Percentiles rank a stretch among this genome's conserved stretches.
phyloP scores from a whole-genome alignment of 2,329 filamentous ascomycete species.

The Hymenotorrendiella dingleyae region DNA sequence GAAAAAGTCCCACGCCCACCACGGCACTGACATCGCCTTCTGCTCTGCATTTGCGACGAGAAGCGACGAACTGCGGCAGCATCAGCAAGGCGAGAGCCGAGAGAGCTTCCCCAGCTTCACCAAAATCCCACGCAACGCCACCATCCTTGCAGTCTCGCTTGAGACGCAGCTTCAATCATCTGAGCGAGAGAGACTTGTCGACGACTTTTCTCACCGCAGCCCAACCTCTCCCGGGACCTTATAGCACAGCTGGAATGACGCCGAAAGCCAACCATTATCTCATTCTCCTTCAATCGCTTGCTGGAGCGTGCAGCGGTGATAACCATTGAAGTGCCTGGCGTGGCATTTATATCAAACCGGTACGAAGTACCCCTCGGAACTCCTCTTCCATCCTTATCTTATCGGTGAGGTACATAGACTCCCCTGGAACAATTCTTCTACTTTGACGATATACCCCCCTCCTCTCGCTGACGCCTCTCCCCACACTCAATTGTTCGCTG shows the following conservation, averaged over 20 bases:
- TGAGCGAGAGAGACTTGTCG: neutral
- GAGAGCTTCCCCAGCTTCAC: no score
- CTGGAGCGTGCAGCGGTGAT: constrained; percentile 21
- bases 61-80: neutral
- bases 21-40: neutral
- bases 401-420: neutral
- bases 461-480: constrained; percentile 8
- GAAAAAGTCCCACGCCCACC: constrained; percentile 6
- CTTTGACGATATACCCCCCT: constrained; percentile 2
- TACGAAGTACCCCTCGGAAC: neutral
- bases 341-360: neutral
- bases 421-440: neutral
- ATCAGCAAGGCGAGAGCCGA: neutral
- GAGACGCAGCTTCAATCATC: no score
- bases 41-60: neutral
- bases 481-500: no score
- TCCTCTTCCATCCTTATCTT: neutral
- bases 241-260: constrained; percentile 24
- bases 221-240: neutral
- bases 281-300: constrained; percentile 28
- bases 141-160: no score
- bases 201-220: neutral
- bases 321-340: constrained; percentile 20
- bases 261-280: constrained; percentile 23
- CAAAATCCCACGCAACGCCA: no score